Base-by-base conservation (phyloP, 75 land plant species). In the Selaginella moellendorffii region DNA sequence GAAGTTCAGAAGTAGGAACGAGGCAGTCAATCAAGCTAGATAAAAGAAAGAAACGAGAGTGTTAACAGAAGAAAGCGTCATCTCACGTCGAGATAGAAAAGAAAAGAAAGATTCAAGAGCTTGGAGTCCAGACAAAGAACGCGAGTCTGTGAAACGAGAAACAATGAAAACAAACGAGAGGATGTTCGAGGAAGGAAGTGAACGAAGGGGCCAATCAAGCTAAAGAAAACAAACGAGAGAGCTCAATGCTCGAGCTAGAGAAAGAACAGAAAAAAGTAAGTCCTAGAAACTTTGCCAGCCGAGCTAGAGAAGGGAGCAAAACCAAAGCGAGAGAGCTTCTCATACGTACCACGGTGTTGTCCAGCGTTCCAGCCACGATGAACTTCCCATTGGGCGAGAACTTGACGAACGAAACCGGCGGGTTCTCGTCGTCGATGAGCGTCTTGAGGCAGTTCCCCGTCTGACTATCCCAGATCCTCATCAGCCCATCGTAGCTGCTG, bases 311-410 rank as follows among this genome's bases (percentile, higher is more conserved):
- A 62, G 0, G 62, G 1, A 19, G 31, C 19, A 18, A 42, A 46
- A 23, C 31, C 53, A 42, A 51, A 51, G 18, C 18, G 5, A 28
- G 24, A 52, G 23, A 24, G 29, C 18, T 14, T 14, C 31, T 56
- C 19, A 28, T 19, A 52, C 73, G 72, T 65, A 87, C 97, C 96
- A 92, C 64, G 2, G 86, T 84, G 46, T 84, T 77, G 56, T 90
- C 92, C 21, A 90, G 68, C 22, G 96, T 88, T 25, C 83, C 96
- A 31, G 81, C 85, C 1, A 92, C 81, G 24, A 92, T 78, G 72
- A 81, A 88, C 77, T 83, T 88, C 14, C 96, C 96, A 65, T 92
- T 92, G 61, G 97, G 97, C 2, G 97, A 88, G 62, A 92, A 92
- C 75, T 85, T 85, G 29, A 83, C 85, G 31, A 85, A 91, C 0